Base-by-base conservation (phyloP, 2,329 filamentous ascomycete species). In the Xylaria sp. region DNA sequence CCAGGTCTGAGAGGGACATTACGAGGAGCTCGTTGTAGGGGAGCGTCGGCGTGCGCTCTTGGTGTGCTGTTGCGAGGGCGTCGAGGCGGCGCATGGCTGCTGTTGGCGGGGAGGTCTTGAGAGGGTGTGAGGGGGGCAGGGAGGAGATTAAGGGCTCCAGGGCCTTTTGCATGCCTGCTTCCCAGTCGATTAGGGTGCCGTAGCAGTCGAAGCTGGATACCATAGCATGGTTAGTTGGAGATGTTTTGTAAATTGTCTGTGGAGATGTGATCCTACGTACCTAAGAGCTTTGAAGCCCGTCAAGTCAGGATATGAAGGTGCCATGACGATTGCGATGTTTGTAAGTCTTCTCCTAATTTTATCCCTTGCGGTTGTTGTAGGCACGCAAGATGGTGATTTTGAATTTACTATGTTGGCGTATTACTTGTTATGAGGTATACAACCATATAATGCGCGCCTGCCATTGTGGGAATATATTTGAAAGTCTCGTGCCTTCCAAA, bases 161-260 rank as follows among this genome's bases (percentile, higher is more conserved):
- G 2, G 86, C 84, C 2, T 79, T 72, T 61, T 86, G 79, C 66
- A 93, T 86, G 68, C 91, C 91, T n/a, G 82, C 78, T 78, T 94
- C 90, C 91, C 91, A 94, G 82, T 94, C 91, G 69, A 94, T 88
- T 3, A 94, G 85, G 0, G 92, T 95, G 78, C 92, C 92, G 79
- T 92, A 94, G 82, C 92, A 89, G 80, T 95, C 92, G 80, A 94
- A 94, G 75, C 89, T 8, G 18, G 34, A 34, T 39, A 15, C 1
- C 2, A 23, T 28, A 15, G 20, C 3, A 32, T 57, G 18, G 37
- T 69, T 18, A 71, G 60, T 63, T 39, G 60, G 8, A 10, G 28
- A 25, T 39, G 44, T n/a, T 41, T 23, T 23, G 61, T 6, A 32
- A 41, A 3, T 28, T 13, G 48, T 8, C 1, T n/a, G 5, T 41